Evolutionary conservation across 306 rosid genomes (phyloP), one percentile per base, ranked within the genome.

Genomic region (Astragalus membranaceus): DNA sequence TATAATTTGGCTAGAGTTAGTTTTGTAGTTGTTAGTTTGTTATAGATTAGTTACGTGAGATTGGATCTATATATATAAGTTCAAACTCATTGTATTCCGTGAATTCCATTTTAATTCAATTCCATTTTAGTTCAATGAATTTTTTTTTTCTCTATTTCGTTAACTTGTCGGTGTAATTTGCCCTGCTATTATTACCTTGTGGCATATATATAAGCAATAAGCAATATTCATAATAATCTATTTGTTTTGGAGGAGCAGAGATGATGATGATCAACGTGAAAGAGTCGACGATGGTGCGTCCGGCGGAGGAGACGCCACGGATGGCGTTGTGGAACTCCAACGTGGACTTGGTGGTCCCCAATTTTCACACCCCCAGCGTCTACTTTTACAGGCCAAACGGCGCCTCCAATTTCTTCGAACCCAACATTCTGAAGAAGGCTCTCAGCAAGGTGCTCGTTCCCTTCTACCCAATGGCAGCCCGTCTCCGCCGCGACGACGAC

Each of bases 391-490:
- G 82, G 10, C 93, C 87, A n/a, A 80, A 61, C 20, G 83, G 78
- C 1, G 75, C 73, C 0, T 49, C 82, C 1, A 65, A 88, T 43
- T 92, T 92, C 85, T 89, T 92, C 44, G 85, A 88, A 13, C 60
- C 81, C 0, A 58, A 23, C 0, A 66, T 88, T 1, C 60, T 92
- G 9, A 89, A 89, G 79, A 82, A 79, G 3, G 91, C 88, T 5
- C 87, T 92, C 0, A 72, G 87, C 74, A 92, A 88, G 75, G 89
- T 75, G 2, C 85, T 92, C 0, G 92, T 87, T 10, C 88, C 83
- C 7, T 92, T 92, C 72, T 92, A 85, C 51, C 94, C 96, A 5
- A 87, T 92, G 89, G 96, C 92, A 0, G 96, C 89, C 0, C 84
- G 96, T 0, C 82, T 88, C 20, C 75, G 82, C 69, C 85, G 84